Conservation (phyloP, 768 basidiomycete genomes). For the Rhodosporidiobolus sp. region DNA sequence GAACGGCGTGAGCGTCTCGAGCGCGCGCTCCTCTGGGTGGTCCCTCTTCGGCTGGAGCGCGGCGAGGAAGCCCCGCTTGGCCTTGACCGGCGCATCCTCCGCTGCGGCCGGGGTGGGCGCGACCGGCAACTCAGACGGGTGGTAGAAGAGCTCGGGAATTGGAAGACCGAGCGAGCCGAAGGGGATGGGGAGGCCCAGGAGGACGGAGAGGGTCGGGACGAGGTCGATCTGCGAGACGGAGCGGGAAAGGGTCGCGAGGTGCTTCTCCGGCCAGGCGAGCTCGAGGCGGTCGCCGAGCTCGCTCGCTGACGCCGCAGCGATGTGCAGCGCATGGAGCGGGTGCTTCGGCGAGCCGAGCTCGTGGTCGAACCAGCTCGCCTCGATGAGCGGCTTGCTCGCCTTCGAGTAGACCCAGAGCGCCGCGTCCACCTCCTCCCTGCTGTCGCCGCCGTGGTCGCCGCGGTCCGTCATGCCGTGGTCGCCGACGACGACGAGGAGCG, state of each 20-base stretch:
- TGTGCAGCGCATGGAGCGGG: constrained; percentile 14
- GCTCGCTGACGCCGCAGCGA: constrained; percentile 35
- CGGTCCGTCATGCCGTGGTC: constrained; percentile 96
- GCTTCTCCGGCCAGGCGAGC: constrained; percentile 27
- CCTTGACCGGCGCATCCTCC: constrained; percentile 17
- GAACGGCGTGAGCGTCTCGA: constrained; percentile 41
- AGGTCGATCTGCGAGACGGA: constrained; percentile 89
- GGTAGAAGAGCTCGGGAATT: constrained; percentile 86
- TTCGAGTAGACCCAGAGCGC: constrained; percentile 78
- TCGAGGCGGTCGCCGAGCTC: constrained; percentile 38
- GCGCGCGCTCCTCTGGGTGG: constrained; percentile 17
- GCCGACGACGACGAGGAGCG: constrained; percentile 83
- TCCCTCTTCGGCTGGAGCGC: constrained; percentile 1
- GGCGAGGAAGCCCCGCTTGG: constrained; percentile 28
- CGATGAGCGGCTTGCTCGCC: constrained; percentile 46
- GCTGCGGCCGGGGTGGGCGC: neutral
- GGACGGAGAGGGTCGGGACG: constrained; percentile 77
- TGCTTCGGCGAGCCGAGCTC: constrained; percentile 42
- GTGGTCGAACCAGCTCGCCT: constrained; percentile 57
- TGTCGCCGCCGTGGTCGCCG: constrained; percentile 95
- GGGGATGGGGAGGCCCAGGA: constrained; percentile 88
- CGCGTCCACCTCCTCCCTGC: constrained; percentile 73
- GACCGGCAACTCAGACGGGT: constrained; percentile 18
- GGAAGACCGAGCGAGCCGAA: constrained; percentile 90
- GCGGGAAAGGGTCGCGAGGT: constrained; percentile 53